phyloP scores from a whole-genome alignment of 257 asterid genomes.

The Verbascum thapsus region DNA sequence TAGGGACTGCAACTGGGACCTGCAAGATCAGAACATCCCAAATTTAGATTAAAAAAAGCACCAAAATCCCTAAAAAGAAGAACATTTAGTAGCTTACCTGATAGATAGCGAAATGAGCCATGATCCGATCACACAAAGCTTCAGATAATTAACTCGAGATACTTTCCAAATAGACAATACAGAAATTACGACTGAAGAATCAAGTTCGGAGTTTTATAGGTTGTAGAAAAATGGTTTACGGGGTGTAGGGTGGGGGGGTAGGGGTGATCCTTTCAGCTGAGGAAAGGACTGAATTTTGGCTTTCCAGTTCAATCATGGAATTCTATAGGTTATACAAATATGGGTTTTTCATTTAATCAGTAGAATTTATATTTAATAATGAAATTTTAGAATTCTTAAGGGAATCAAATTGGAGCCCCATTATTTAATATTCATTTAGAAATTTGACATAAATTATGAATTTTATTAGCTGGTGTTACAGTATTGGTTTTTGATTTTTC shows the following conservation, averaged over 20 bases:
- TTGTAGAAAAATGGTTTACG: too few relatives aligned
- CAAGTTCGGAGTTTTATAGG: neutral
- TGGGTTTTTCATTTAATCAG: neutral
- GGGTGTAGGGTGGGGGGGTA: too few relatives aligned
- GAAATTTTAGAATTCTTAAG: too few relatives aligned
- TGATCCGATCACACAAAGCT: slow-evolving; percentile 43
- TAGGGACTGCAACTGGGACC: slow-evolving; percentile 53
- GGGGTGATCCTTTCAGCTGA: too few relatives aligned
- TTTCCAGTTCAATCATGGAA: neutral
- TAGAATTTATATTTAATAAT: too few relatives aligned
- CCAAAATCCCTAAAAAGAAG: neutral
- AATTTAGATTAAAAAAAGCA: slow-evolving; percentile 19
- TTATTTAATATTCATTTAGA: too few relatives aligned
- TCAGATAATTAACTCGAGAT: slow-evolving; percentile 2
- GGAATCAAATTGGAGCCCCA: too few relatives aligned
- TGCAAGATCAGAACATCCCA: slow-evolving; percentile 38
- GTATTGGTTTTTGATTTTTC: too few relatives aligned
- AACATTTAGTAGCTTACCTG: slow-evolving; percentile 36
- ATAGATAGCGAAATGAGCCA: slow-evolving; percentile 58
- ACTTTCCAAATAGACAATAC: neutral
- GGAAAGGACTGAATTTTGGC: too few relatives aligned
- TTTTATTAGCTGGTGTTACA: too few relatives aligned
- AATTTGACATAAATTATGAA: too few relatives aligned
- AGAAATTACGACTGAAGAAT: neutral
- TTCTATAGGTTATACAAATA: neutral